These are phyloP conservation scores for Parmales sp. DNA, from an alignment of 108 stramenopile species.

Conservation along the genomic window DNA sequence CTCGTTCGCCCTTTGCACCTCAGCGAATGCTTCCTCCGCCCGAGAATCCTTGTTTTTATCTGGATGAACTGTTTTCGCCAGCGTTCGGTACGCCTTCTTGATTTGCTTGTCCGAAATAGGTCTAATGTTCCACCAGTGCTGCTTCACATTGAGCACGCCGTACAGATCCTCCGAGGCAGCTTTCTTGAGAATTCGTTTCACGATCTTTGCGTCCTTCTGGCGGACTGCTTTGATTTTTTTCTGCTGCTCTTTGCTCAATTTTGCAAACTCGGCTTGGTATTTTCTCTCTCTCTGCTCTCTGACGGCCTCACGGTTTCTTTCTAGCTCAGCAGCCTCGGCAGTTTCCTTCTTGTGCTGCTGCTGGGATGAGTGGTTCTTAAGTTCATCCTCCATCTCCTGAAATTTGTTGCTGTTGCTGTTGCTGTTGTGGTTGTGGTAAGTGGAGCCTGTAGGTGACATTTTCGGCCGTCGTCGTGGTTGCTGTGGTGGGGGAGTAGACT, in stretches of 20 bases:
- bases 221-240: conserved; percentile 26
- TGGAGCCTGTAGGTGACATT: too few species aligned
- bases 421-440: too few species aligned
- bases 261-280: conserved; percentile 51
- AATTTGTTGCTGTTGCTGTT: too few species aligned
- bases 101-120: conserved; percentile 34
- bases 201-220: conserved; percentile 49
- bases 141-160: conserved; percentile 56
- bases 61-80: conserved; percentile 35
- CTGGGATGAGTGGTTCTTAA: too few species aligned
- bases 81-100: conserved; percentile 37
- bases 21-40: conserved; percentile 72
- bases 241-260: conserved; percentile 54
- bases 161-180: conserved; percentile 50
- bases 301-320: too few species aligned
- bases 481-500: too few species aligned
- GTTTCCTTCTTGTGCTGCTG: too few species aligned
- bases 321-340: too few species aligned
- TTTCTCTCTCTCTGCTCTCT: conserved; percentile 54
- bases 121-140: too few species aligned
- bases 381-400: too few species aligned
- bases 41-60: conserved; percentile 55
- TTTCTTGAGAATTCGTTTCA: conserved; percentile 38
- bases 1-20: conserved; percentile 50
- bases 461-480: too few species aligned